Evolutionary conservation across 192 early-diverging fungal genomes (phyloP), one percentile per base, ranked within the genome.

Genomic region (Mortierella hygrophila): DNA sequence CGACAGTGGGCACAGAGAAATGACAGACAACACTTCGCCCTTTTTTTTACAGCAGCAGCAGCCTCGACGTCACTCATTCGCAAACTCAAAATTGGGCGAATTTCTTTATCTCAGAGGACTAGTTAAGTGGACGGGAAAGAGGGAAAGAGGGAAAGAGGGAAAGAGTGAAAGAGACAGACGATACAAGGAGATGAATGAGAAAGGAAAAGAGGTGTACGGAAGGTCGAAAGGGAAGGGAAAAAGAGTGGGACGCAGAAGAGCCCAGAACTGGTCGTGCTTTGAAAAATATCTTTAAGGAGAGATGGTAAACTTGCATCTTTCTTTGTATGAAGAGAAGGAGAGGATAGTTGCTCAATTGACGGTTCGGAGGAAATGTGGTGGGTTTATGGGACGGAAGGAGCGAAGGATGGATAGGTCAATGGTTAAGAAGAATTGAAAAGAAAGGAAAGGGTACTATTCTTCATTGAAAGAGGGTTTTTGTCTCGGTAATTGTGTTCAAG

Each of bases 231-330:
- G 54, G 54, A 57, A n/a, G 54, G 8, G 54, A 16, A 40, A n/a
- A 57, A 26, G 55, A 57, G n/a, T 9, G 13, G 60, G 29, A 65
- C 0, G 29, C 15, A 4, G 29, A 23, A 65, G 60, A 65, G 60
- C 60, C 60, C 60, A 65, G 26, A 65, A 35, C 60, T 32, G 60
- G 60, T 65, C 60, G 60, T 65, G 60, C 60, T 65, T 65, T 65
- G 29, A 65, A 65, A 65, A 29, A 32, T 60, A 23, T 8, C n/a
- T 26, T 26, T 23, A 26, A 26, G 57, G 7, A 2, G 44, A 13
- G 44, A 46, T 13, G 44, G 44, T 11, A 52, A 52, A 20, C 5
- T 52, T 52, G 49, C 3, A 52, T 3, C 49, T 5, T 21, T 35
- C 35, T 35, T 52, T 6, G 49, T 52, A 52, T 52, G 18, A 52